Conservation (phyloP, 106 monocot species). For the Apostasia shenzhenica region DNA sequence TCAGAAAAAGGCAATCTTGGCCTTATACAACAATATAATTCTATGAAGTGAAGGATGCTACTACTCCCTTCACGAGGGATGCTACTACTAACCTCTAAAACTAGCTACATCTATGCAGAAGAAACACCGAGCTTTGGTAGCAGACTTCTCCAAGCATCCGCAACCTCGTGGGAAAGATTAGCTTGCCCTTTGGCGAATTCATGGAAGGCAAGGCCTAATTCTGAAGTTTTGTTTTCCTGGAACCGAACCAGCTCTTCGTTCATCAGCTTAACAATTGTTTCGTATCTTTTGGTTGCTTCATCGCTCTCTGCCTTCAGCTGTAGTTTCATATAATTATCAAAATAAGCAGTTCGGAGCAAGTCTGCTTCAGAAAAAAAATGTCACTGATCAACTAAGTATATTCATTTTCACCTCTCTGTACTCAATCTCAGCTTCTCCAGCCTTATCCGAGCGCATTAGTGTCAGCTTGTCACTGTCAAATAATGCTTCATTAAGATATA, state of each 20-base stretch:
- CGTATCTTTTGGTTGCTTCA: slow-evolving; percentile 71
- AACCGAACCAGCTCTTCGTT: slow-evolving; percentile 74
- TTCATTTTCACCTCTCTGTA: slow-evolving; percentile 52
- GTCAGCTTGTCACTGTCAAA: slow-evolving; percentile 74
- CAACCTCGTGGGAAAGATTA: slow-evolving; percentile 80
- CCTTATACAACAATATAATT: too few species aligned
- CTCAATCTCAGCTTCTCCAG: slow-evolving; percentile 77
- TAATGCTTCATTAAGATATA: neutral
- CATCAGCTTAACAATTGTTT: slow-evolving; percentile 73
- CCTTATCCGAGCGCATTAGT: slow-evolving; percentile 76
- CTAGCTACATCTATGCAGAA: slow-evolving; percentile 3
- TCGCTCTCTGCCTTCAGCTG: slow-evolving; percentile 95
- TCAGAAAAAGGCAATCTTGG: too few species aligned
- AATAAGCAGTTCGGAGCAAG: neutral
- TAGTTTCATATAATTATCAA: neutral
- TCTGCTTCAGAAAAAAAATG: neutral
- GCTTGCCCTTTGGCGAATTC: slow-evolving; percentile 94
- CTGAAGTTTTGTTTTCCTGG: slow-evolving; percentile 91
- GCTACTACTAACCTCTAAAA: neutral
- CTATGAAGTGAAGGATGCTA: too few species aligned
- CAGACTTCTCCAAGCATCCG: slow-evolving; percentile 82
- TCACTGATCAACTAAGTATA: too few species aligned
- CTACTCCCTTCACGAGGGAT: too few species aligned
- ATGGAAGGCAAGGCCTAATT: slow-evolving; percentile 84
- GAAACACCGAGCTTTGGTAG: slow-evolving; percentile 84